Evolutionary conservation across 805 yeast genomes (phyloP), one percentile per base, ranked within the genome.

Genomic region (Sungouiozyma ichnusensis): DNA sequence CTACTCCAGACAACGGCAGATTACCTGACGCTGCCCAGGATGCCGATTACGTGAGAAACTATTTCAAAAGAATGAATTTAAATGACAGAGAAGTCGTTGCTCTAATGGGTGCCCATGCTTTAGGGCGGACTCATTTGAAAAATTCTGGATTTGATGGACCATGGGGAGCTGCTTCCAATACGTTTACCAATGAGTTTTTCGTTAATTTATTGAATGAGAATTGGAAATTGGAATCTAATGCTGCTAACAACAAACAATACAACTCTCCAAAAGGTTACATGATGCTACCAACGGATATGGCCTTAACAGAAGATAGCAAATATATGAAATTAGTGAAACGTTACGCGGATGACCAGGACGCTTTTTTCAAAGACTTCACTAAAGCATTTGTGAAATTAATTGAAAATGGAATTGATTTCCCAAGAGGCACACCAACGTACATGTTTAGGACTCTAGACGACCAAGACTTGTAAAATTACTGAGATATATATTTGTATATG

Each of bases 211-310:
- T 77, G 35, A 67, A 74, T 39, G 80, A 77, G 50, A 64, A 69
- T 41, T 69, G 77, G 79, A 66, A 61, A 41, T 56, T 67, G 67
- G 68, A 75, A 57, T 66, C 77, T 59, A 71, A 85, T 78, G 65
- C 66, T 52, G 62, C 63, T 11, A 82, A 81, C 41, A 76, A 74
- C 56, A 68, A 68, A 47, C 85, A 75, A 68, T 81, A 71, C 62
- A 76, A 72, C 50, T 82, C 79, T 55, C 70, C 73, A 46, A 74
- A 70, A 48, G 76, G 77, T 35, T 72, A 83, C 50, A 85, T 86
- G 94, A 86, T 86, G 95, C 64, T 86, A 41, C 86, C 85, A 20
- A 78, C 94, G 11, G 95, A 86, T 57, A 71, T 78, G 71, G 77
- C 85, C 14, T 64, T 83, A 36, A 56, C 75, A n/a, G 65, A 73